phyloP scores from a whole-genome alignment of 495 filamentous ascomycete genomes.

The Rhizodiscina lignyota region DNA sequence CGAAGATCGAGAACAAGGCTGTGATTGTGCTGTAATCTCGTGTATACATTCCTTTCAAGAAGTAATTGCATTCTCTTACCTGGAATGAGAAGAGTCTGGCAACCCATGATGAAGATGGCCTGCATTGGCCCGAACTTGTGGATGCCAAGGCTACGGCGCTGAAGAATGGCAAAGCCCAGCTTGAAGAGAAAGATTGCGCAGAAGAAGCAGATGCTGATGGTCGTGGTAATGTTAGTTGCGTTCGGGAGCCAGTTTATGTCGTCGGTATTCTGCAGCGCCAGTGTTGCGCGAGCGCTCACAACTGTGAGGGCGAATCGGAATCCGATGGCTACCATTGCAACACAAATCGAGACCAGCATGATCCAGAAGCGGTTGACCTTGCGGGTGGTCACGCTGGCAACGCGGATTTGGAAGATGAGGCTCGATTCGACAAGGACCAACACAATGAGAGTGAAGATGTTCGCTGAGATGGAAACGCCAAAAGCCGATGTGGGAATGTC shows the following conservation, averaged over 20 bases:
- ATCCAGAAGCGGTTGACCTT: constrained; percentile 25
- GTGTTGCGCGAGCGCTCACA: constrained; percentile 25
- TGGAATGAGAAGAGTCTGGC: constrained; percentile 64
- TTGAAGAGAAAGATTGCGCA: constrained; percentile 55
- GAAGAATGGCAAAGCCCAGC: constrained; percentile 41
- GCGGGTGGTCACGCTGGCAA: constrained; percentile 36
- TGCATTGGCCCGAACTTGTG: constrained; percentile 49
- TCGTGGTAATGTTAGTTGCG: constrained; percentile 35
- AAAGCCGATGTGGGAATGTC: constrained; percentile 30
- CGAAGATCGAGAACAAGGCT: constrained; percentile 55
- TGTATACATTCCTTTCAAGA: background rate
- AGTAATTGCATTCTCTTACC: constrained; percentile 29
- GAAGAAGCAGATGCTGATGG: constrained; percentile 59
- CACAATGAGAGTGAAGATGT: constrained; percentile 39
- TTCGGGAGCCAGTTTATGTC: constrained; percentile 30
- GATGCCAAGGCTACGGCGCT: constrained; percentile 39
- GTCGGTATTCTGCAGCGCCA: constrained; percentile 15
- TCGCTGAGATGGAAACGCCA: constrained; percentile 32
- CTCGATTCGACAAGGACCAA: constrained; percentile 45
- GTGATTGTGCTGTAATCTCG: constrained; percentile 5
- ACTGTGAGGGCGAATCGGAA: constrained; percentile 43
- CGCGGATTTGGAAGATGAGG: constrained; percentile 55
- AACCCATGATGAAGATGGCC: constrained; percentile 58
- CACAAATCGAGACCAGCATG: constrained; percentile 28
- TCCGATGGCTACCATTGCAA: constrained; percentile 39